phyloP scores from a whole-genome alignment of 805 yeast genomes.

The Metschnikowia proteae region DNA sequence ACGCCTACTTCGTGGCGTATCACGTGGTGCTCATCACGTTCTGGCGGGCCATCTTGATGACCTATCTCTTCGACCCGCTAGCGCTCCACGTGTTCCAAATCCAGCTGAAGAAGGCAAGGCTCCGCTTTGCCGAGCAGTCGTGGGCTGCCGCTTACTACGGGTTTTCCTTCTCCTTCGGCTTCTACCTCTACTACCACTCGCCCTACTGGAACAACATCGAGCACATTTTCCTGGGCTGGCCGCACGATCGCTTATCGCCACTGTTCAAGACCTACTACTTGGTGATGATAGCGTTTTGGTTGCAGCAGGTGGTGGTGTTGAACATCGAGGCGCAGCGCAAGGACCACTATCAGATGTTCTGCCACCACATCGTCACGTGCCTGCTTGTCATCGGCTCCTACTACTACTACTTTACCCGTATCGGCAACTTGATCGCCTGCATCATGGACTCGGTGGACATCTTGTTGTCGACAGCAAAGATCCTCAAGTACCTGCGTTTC shows the following conservation, averaged over 20 bases:
- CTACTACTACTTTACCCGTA: conserved; percentile 62
- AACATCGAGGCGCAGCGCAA: conserved; percentile 77
- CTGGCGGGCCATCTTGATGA: conserved; percentile 59
- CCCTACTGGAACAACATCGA: conserved; percentile 58
- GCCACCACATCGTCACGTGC: conserved; percentile 82
- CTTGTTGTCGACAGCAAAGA: conserved; percentile 66
- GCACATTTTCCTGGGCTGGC: conserved; percentile 66
- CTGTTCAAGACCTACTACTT: conserved; percentile 67
- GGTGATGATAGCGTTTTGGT: conserved; percentile 70
- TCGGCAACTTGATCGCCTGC: conserved; percentile 74
- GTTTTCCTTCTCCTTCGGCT: conserved; percentile 53
- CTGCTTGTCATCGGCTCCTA: conserved; percentile 68
- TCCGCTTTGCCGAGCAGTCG: conserved; percentile 82
- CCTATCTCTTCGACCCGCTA: conserved; percentile 52
- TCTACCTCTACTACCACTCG: conserved; percentile 52
- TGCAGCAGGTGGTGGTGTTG: conserved; percentile 73
- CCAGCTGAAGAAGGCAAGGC: conserved; percentile 46
- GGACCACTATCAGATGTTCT: conserved; percentile 81
- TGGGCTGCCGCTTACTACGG: conserved; percentile 68
- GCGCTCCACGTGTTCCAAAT: conserved; percentile 45
- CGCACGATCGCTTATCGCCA: conserved; percentile 55
- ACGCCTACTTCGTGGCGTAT: conserved; percentile 48
- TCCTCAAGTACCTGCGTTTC: conserved; percentile 69
- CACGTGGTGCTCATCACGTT: conserved; percentile 57
- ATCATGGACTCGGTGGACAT: conserved; percentile 85